Conservation (phyloP, 768 basidiomycete genomes). For the Melanogaster broomeanus region DNA sequence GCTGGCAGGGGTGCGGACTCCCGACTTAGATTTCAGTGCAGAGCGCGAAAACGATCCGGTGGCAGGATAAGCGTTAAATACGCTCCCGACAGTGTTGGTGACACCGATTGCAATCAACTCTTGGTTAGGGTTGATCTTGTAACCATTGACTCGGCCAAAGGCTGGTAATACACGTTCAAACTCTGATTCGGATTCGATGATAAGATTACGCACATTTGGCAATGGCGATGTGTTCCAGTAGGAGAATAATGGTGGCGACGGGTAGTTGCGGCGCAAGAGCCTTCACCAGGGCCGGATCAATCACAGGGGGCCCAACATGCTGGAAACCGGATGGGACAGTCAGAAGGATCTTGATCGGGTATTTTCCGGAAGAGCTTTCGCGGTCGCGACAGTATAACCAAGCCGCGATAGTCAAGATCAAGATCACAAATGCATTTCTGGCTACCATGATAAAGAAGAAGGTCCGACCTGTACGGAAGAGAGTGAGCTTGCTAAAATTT, state of each 20-base stretch:
- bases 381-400: constrained; percentile 81
- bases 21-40: constrained; percentile 93
- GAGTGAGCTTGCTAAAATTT: not conserved
- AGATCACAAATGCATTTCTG: constrained; percentile 85
- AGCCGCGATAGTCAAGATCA: constrained; percentile 83
- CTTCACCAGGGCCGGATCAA: constrained; percentile 51
- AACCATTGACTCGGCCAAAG: constrained; percentile 92
- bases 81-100: constrained; percentile 86
- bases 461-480: constrained; percentile 47
- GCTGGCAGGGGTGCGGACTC: constrained; percentile 93
- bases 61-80: constrained; percentile 92
- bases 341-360: constrained; percentile 82
- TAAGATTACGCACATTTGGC: constrained; percentile 70
- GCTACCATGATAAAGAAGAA: constrained; percentile 81
- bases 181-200: not conserved
- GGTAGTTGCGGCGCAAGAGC: constrained; percentile 79
- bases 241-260: constrained; percentile 83
- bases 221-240: constrained; percentile 96
- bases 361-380: constrained; percentile 56
- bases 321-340: constrained; percentile 86
- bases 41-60: constrained; percentile 99
- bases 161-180: constrained; percentile 46
- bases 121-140: constrained; percentile 93
- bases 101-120: constrained; percentile 98
- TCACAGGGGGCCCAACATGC: constrained; percentile 47